Base-by-base conservation (phyloP, 129 eudicot species). In the Ambrosia artemisiifolia region DNA sequence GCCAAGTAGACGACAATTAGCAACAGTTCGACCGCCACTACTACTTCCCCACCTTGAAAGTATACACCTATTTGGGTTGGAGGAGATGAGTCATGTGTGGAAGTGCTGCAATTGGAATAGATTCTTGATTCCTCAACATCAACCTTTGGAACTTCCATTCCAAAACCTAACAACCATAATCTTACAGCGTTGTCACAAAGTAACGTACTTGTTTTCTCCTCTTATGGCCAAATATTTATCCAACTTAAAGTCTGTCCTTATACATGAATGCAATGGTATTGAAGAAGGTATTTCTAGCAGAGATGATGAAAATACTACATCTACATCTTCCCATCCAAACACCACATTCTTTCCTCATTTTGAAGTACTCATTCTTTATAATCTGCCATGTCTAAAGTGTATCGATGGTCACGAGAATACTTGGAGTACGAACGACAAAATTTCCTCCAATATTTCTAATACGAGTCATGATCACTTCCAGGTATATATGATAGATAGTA, bases 81-180 rank as follows among this genome's bases (percentile, higher is more conserved):
- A 30, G 9, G 5, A 53, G 16, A 50, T 49, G 73, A 32, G 33
- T 69, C 73, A 69, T 49, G 62, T 69, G 62, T 69, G 73, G 70
- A 65, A 11, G 54, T 65, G 70, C n/a, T n/a, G n/a, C 51, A 65
- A 65, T 42, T 42, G 70, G 70, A 65, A 42, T 18, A 11, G 9
- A 33, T 34, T 69, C 48, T 10, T 17, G 16, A 68, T 30, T 14
- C 24, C 30, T 68, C 73, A 32, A 3, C 73, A 59, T 11, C 62
- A 3, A 20, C 62, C 63, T 4, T 34, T 1, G 8, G 7, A 14
- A 28, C 6, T 34, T 28, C 61, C 73, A 51, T 69, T 69, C 34
- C 73, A 7, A 57, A 33, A 50, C 17, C 53, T 47, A n/a, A n/a
- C n/a, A n/a, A n/a, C n/a, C 53, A 47, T n/a, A 47, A 0, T 0